Evolutionary conservation across 1,139 yeast species (phyloP).

Genomic region (Groenewaldozyma sp.): DNA sequence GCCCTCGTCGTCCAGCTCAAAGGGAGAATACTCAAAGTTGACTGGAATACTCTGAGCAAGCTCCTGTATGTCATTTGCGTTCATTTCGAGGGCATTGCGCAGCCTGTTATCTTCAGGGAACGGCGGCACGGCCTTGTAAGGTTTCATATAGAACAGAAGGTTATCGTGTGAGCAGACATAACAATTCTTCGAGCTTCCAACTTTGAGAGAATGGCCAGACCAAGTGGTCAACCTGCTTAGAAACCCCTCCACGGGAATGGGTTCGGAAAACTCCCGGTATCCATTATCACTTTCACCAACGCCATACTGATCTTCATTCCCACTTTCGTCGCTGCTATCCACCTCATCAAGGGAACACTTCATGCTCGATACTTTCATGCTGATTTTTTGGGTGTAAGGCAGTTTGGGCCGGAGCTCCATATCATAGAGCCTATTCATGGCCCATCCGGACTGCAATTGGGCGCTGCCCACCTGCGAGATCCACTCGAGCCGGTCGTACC

Average conservation of each 20-base stretch:
- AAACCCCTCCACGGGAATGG: conserved; percentile 70
- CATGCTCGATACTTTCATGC: conserved; percentile 13
- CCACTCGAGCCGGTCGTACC: conserved; percentile 77
- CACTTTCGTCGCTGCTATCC: neutral
- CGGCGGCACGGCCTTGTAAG: conserved; percentile 55
- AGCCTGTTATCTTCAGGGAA: conserved; percentile 32
- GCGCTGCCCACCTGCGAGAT: conserved; percentile 43
- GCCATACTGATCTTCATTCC: neutral
- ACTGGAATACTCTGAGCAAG: conserved; percentile 28
- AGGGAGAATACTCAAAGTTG: conserved; percentile 44
- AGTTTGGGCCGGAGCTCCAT: conserved; percentile 50
- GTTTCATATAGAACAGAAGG: conserved; percentile 49
- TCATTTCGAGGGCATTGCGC: conserved; percentile 13
- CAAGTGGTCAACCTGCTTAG: conserved; percentile 48
- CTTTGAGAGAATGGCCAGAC: conserved; percentile 35
- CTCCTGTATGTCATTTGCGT: conserved; percentile 14
- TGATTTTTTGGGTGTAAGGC: conserved; percentile 36
- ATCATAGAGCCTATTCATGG: conserved; percentile 36
- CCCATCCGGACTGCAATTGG: conserved; percentile 39
- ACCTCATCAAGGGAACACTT: neutral
- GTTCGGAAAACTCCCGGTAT: too few relatives aligned
- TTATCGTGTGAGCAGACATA: conserved; percentile 60
- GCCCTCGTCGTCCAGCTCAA: conserved; percentile 33
- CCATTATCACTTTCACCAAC: too few relatives aligned
- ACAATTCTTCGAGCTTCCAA: conserved; percentile 43